Percentiles rank a stretch among this genome's conserved stretches.
phyloP scores from a whole-genome alignment of 192 early-diverging fungal species.

The Entrophospora sp. region DNA sequence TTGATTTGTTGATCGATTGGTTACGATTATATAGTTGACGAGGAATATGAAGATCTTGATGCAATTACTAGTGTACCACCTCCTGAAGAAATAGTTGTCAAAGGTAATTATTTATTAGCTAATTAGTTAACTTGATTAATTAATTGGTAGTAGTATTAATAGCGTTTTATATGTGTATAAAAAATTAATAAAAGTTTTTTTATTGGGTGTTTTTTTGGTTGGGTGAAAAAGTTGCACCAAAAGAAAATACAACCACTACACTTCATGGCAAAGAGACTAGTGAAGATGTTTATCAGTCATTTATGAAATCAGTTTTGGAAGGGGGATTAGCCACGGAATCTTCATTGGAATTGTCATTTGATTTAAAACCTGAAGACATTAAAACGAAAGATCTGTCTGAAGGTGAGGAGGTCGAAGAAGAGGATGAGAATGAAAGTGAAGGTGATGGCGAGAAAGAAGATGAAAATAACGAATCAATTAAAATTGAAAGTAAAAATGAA shows the following conservation, averaged over 20 bases:
- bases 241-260: not conserved
- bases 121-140: too few species aligned
- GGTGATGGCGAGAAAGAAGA: not conserved
- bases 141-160: too few species aligned
- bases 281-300: not conserved
- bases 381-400: not conserved
- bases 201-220: too few species aligned
- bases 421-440: not conserved
- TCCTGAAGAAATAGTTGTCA: constrained; percentile 6
- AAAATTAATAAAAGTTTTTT: too few species aligned
- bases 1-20: too few species aligned
- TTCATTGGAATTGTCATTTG: not conserved
- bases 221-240: not conserved
- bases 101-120: too few species aligned
- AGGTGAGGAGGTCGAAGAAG: not conserved
- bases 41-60: constrained; percentile 1
- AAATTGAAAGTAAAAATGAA: too few species aligned
- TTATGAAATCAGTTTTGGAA: not conserved
- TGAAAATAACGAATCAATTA: not conserved
- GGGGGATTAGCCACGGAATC: not conserved
- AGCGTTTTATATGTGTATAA: too few species aligned
- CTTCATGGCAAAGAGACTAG: not conserved
- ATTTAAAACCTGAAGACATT: constrained; percentile 8
- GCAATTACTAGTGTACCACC: constrained; percentile 1
- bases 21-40: too few species aligned